phyloP scores from a whole-genome alignment of 2,329 filamentous ascomycete genomes.

The Aspergillus hiratsukae region DNA sequence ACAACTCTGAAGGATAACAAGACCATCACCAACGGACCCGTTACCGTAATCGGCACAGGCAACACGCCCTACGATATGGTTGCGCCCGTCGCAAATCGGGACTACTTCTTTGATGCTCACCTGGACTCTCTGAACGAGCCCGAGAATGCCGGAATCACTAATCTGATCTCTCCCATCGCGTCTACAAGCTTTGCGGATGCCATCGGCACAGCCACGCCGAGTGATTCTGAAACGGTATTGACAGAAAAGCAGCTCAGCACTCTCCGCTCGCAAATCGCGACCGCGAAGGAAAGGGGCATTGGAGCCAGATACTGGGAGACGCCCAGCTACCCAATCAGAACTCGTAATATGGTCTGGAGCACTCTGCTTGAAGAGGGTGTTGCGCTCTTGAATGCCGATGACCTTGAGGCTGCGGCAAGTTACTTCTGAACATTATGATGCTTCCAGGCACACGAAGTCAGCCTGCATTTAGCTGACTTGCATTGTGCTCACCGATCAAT shows the following conservation, averaged over 20 bases:
- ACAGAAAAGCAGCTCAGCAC: slow-evolving; percentile 43
- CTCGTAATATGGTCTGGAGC: slow-evolving; percentile 56
- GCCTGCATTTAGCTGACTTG: background rate
- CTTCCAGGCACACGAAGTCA: background rate
- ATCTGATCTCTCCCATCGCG: slow-evolving; percentile 50
- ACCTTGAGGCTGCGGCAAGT: slow-evolving; percentile 50
- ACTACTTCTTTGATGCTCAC: slow-evolving; percentile 60
- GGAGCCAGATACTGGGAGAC: slow-evolving; percentile 60
- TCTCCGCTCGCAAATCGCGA: slow-evolving; percentile 49
- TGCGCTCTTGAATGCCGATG: slow-evolving; percentile 62
- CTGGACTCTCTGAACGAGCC: slow-evolving; percentile 42
- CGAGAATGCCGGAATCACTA: slow-evolving; percentile 43
- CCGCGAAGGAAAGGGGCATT: slow-evolving; percentile 56
- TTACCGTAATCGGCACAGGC: slow-evolving; percentile 61
- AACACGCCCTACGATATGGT: slow-evolving; percentile 51
- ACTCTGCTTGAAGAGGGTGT: slow-evolving; percentile 54
- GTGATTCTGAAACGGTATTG: slow-evolving; percentile 32
- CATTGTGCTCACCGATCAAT: background rate
- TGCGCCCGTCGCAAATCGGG: slow-evolving; percentile 40
- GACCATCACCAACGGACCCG: slow-evolving; percentile 44
- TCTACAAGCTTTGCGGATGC: slow-evolving; percentile 47
- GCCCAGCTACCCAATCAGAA: slow-evolving; percentile 56
- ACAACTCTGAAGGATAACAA: slow-evolving; percentile 48
- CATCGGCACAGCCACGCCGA: slow-evolving; percentile 35
- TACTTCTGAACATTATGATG: slow-evolving; percentile 19